Percentiles rank a stretch among this genome's conserved stretches.
Conservation (phyloP, 768 basidiomycete species). For the Tylopilus subfusipes region DNA sequence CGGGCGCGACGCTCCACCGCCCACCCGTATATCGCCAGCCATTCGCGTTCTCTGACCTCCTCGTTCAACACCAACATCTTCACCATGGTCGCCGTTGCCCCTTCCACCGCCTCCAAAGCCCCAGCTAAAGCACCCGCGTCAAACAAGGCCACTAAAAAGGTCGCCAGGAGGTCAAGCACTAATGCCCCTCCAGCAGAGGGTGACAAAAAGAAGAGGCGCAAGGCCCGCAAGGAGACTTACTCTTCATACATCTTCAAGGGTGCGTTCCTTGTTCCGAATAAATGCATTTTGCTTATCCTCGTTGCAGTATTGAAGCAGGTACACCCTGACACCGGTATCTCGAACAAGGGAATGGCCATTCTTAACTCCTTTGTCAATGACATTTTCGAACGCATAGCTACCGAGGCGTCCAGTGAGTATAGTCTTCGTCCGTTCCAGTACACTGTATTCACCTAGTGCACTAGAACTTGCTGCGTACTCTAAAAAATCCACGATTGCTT, state of each 20-base stretch:
- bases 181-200: constrained; percentile 52
- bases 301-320: constrained; percentile 87
- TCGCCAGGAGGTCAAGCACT: constrained; percentile 60
- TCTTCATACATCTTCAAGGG: constrained; percentile 95
- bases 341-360: constrained; percentile 94
- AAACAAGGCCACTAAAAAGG: constrained; percentile 43
- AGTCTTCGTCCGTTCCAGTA: background rate
- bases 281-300: constrained; percentile 1
- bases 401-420: constrained; percentile 78
- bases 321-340: constrained; percentile 98
- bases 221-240: constrained; percentile 88
- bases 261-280: constrained; percentile 19
- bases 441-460: background rate
- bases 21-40: constrained; percentile 12
- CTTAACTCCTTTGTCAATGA: constrained; percentile 92
- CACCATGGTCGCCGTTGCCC: constrained; percentile 60
- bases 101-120: constrained; percentile 41
- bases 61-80: constrained; percentile 9
- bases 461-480: constrained; percentile 95
- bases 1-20: background rate
- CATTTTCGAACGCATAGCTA: constrained; percentile 90
- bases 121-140: constrained; percentile 41
- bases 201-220: constrained; percentile 88
- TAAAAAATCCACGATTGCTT: constrained; percentile 98
- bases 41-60: constrained; percentile 4